Evolutionary conservation across 2,329 filamentous ascomycete genomes (phyloP).

Genomic region (Diaporthe humulicola): DNA sequence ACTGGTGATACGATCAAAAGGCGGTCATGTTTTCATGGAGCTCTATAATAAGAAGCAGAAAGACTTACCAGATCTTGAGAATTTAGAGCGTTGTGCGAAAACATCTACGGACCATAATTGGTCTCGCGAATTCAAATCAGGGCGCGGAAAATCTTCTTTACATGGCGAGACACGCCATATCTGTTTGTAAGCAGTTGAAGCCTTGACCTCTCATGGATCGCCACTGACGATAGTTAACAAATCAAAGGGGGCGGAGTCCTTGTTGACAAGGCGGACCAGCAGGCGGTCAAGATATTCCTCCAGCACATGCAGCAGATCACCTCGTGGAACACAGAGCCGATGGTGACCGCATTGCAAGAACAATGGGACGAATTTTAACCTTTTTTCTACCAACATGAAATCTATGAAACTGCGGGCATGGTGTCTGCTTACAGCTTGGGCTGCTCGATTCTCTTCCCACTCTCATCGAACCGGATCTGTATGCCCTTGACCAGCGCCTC

Average conservation of each 20-base stretch:
- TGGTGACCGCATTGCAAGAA: background rate
- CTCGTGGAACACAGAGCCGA: slow-evolving; percentile 16
- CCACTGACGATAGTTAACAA: background rate
- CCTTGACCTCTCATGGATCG: rapidly evolving
- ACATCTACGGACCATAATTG: background rate
- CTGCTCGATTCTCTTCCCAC: slow-evolving; percentile 27
- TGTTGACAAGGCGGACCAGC: background rate
- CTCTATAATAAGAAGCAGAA: rapidly evolving
- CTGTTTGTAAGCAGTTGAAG: background rate
- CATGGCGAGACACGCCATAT: slow-evolving; percentile 7
- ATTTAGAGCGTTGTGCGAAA: background rate
- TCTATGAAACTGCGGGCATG: background rate
- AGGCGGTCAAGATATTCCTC: slow-evolving; percentile 7
- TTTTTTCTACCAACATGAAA: background rate
- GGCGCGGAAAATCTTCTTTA: background rate
- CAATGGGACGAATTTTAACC: slow-evolving; percentile 7
- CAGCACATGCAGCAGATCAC: slow-evolving; percentile 14
- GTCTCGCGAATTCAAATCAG: slow-evolving; percentile 8
- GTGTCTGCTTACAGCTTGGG: slow-evolving; percentile 2
- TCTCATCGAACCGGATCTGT: slow-evolving; percentile 36
- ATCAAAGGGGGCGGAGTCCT: background rate
- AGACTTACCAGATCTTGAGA: background rate
- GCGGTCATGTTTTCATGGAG: too few species aligned
- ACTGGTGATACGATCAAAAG: background rate
- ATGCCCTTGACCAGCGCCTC: slow-evolving; percentile 34